A percentile compares a stretch with the other conserved stretches of the same genome.
Conservation (phyloP, 2,329 filamentous ascomycete species). For the Arthrobotrys entomopaga region DNA sequence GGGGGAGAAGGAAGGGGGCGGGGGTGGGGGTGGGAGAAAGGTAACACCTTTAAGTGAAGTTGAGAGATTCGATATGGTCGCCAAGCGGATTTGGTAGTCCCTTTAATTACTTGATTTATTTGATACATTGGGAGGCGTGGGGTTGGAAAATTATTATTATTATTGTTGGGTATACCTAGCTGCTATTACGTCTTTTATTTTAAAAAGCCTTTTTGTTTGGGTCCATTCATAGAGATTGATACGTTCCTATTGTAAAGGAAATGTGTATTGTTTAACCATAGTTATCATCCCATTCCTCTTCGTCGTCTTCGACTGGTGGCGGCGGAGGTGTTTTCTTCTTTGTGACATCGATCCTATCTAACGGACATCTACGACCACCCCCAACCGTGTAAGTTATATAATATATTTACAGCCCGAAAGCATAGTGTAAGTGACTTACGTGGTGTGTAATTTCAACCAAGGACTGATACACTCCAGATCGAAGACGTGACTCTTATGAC, state of each 20-base stretch:
- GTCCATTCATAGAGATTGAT: neutral
- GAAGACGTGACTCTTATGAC: conserved; percentile 57
- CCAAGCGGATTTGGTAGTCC: conserved; percentile 89
- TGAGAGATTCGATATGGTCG: conserved; percentile 87
- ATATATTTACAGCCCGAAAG: neutral
- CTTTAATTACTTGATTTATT: neutral
- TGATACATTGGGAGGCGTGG: neutral
- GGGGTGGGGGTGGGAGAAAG: conserved; percentile 62
- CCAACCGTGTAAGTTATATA: neutral
- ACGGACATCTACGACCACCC: conserved; percentile 52
- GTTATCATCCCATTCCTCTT: conserved; percentile 57
- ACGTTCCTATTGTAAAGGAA: neutral
- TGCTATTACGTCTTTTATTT: no score
- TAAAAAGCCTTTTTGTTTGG: neutral
- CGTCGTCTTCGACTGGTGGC: conserved; percentile 51
- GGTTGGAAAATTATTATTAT: neutral
- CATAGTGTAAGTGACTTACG: conserved; percentile 39
- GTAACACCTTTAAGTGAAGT: conserved; percentile 68
- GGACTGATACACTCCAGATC: conserved; percentile 58
- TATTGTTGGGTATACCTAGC: neutral
- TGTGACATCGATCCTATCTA: conserved; percentile 57
- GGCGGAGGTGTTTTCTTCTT: conserved; percentile 56
- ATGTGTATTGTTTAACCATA: conserved; percentile 59
- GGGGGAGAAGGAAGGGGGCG: conserved; percentile 74
- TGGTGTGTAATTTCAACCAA: conserved; percentile 58